Conservation (phyloP, 768 basidiomycete species). For the Gelatoporia subvermispora region DNA sequence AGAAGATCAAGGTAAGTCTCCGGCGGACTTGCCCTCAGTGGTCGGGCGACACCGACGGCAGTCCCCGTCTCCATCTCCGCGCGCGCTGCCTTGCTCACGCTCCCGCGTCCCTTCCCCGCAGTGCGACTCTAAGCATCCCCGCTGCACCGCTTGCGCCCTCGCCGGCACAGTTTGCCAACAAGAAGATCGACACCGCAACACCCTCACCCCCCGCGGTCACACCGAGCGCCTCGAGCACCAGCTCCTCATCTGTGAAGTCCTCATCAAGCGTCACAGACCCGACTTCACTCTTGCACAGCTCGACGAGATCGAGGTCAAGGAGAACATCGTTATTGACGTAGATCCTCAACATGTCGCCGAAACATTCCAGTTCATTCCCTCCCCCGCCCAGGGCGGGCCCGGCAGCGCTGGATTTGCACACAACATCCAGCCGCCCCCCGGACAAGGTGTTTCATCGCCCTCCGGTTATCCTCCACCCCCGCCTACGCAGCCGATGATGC, state of each 20-base stretch:
- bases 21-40: no score
- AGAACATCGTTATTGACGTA: constrained; percentile 53
- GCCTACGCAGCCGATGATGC: constrained; percentile 33
- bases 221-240: constrained; percentile 79
- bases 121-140: constrained; percentile 90
- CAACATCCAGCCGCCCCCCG: constrained; percentile 16
- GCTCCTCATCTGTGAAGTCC: constrained; percentile 73
- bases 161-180: constrained; percentile 79
- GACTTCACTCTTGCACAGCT: constrained; percentile 63
- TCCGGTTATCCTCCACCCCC: constrained; percentile 26
- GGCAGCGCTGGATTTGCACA: constrained; percentile 16
- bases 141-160: constrained; percentile 80
- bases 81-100: constrained; percentile 17
- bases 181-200: constrained; percentile 85
- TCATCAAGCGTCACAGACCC: constrained; percentile 69
- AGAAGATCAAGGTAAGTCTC: constrained; percentile 81
- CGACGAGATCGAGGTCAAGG: constrained; percentile 58
- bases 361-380: constrained; percentile 23
- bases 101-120: constrained; percentile 27
- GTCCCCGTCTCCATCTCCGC: constrained; percentile 50
- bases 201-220: constrained; percentile 79
- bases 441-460: constrained; percentile 25
- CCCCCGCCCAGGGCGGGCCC: constrained; percentile 7
- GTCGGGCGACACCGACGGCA: constrained; percentile 72
- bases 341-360: constrained; percentile 12